Conservation (phyloP, 225 moss, liverwort and hornwort species). For the Pseudisothecium myosuroides region DNA sequence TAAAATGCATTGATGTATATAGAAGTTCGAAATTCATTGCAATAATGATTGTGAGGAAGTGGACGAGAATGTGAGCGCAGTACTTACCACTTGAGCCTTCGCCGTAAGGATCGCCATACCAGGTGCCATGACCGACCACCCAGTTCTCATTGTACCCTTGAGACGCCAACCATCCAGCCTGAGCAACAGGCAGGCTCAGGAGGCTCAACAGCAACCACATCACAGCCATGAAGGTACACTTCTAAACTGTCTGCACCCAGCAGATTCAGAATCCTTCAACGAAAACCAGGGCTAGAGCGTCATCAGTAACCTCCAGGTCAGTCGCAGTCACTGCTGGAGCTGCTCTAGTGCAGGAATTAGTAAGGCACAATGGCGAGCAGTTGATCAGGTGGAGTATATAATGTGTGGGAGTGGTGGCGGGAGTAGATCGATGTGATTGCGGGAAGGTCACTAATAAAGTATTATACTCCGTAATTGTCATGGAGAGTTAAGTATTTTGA, state of each 20-base stretch:
- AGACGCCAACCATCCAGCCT: neutral
- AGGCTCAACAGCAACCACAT: conserved; percentile 3
- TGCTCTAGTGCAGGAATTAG: neutral
- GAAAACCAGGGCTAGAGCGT: neutral
- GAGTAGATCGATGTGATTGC: neutral
- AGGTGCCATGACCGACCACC: conserved; percentile 17
- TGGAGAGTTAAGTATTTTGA: neutral
- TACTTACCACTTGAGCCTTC: conserved; percentile 36
- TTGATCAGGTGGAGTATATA: neutral
- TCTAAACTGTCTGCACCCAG: neutral
- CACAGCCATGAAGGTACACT: neutral
- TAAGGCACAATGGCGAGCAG: neutral
- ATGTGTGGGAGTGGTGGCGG: neutral
- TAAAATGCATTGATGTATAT: neutral
- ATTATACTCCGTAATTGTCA: too few species aligned
- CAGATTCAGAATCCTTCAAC: neutral
- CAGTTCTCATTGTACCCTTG: conserved; percentile 24
- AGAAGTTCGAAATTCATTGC: neutral
- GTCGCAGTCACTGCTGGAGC: neutral
- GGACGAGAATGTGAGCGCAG: neutral
- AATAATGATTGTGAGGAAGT: neutral
- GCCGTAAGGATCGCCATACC: conserved; percentile 42
- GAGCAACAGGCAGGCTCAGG: neutral
- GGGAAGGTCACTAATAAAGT: neutral
- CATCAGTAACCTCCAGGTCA: neutral